Percentiles rank a stretch among this genome's conserved stretches.
These are phyloP conservation scores for Fusarium sororula DNA, from an alignment of 2,329 filamentous ascomycete genomes.

Conservation along the genomic window DNA sequence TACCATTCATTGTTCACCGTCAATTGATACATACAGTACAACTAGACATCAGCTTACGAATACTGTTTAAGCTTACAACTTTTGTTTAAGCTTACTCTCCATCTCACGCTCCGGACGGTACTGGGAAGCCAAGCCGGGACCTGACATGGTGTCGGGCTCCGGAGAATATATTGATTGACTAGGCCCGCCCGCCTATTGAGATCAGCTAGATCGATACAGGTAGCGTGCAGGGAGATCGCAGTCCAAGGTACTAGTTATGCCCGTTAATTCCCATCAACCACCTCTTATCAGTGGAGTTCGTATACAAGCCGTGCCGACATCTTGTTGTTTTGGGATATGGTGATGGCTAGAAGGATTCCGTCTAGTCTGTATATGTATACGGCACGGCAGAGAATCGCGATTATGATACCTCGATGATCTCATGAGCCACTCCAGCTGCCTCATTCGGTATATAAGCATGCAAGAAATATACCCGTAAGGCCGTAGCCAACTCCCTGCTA, in stretches of 20 bases:
- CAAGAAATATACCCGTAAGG: not conserved
- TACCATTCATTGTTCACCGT: not conserved
- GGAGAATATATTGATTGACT: not conserved
- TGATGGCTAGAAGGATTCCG: not conserved
- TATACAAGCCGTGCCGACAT: not conserved
- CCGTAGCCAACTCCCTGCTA: not conserved
- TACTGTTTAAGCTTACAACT: not conserved
- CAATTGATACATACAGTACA: not conserved
- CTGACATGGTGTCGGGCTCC: not conserved
- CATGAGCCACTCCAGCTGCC: not conserved
- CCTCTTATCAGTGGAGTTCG: not conserved
- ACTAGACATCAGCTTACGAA: not conserved
- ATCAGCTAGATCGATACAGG: not conserved
- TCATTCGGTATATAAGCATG: not conserved
- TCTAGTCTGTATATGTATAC: not conserved
- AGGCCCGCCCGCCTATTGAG: not conserved
- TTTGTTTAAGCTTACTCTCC: not conserved
- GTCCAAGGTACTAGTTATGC: not conserved
- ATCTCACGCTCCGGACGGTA: not conserved
- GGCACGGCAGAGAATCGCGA: not conserved
- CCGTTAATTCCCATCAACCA: not conserved
- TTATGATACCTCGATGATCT: not conserved
- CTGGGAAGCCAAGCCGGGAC: not conserved
- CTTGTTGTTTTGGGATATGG: not conserved
- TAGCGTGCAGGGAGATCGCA: not conserved